Evolutionary conservation across 148 eudicot genomes (phyloP).

Genomic region (Rhododendron griersonianum): DNA sequence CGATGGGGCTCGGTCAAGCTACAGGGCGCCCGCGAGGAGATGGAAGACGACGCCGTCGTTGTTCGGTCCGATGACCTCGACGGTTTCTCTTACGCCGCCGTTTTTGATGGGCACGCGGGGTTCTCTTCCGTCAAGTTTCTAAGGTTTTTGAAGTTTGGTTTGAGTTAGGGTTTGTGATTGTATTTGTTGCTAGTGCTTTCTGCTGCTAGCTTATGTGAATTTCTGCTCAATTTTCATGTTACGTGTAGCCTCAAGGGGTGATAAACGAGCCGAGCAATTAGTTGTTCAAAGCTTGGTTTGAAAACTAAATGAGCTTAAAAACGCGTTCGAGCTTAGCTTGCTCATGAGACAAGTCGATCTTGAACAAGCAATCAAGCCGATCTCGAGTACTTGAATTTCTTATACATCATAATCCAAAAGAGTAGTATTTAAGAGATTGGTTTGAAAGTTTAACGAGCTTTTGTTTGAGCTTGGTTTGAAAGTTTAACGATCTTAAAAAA

Average conservation of each 20-base stretch:
- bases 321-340: neutral
- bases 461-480: neutral
- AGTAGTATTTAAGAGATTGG: neutral
- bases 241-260: neutral
- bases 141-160: constrained; percentile 33
- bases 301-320: neutral
- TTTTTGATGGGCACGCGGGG: constrained; percentile 97
- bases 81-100: constrained; percentile 86
- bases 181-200: neutral
- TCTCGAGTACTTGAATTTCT: neutral
- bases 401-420: neutral
- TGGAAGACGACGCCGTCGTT: constrained; percentile 85
- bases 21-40: constrained; percentile 86
- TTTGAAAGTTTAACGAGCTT: neutral
- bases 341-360: neutral
- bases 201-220: neutral
- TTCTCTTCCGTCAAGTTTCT: constrained; percentile 69
- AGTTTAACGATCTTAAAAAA: too few relatives aligned
- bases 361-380: neutral
- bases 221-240: too few relatives aligned
- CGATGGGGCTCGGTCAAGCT: constrained; percentile 72
- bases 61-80: constrained; percentile 42
- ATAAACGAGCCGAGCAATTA: neutral
- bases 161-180: neutral
- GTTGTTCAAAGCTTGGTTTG: neutral